Evolutionary conservation across 352 stramenopile species (phyloP).

Genomic region (Globisporangium polare): DNA sequence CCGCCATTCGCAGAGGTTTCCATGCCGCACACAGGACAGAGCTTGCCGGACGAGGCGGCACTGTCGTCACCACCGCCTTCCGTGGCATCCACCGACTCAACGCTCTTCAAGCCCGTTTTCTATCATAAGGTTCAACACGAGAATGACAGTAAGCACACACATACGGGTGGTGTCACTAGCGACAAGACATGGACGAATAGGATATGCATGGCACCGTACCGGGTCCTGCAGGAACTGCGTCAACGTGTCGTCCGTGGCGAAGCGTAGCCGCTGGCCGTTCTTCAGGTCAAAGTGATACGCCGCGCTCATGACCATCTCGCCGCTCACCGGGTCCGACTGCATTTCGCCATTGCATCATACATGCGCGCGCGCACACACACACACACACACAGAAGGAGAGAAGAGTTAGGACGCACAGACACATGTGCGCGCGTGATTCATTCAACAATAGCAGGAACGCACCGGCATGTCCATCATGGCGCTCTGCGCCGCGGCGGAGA

Average conservation of each 20-base stretch:
- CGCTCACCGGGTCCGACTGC: slow-evolving; percentile 57
- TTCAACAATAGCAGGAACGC: slow-evolving; percentile 14
- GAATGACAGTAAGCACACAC: neutral
- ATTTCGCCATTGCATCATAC: neutral
- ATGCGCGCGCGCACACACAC: neutral
- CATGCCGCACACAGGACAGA: slow-evolving; percentile 76
- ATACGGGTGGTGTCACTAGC: neutral
- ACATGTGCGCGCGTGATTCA: neutral
- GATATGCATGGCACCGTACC: slow-evolving; percentile 15
- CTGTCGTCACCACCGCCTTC: slow-evolving; percentile 6
- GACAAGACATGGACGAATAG: neutral
- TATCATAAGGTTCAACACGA: slow-evolving; percentile 4
- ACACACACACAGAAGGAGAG: neutral
- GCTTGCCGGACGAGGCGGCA: slow-evolving; percentile 14
- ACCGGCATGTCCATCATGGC: slow-evolving; percentile 66
- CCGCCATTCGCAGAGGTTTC: slow-evolving; percentile 41
- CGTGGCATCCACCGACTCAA: slow-evolving; percentile 22
- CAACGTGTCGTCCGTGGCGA: slow-evolving; percentile 51
- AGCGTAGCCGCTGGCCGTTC: slow-evolving; percentile 62
- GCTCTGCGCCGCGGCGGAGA: slow-evolving; percentile 12
- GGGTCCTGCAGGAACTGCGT: slow-evolving; percentile 49
- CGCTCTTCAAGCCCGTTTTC: slow-evolving; percentile 38
- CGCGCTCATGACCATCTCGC: slow-evolving; percentile 66
- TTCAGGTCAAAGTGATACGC: slow-evolving; percentile 55
- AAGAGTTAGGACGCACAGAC: neutral